Evolutionary conservation across 202 grass and related monocot genomes (phyloP).

Genomic region (Musa balbisiana): DNA sequence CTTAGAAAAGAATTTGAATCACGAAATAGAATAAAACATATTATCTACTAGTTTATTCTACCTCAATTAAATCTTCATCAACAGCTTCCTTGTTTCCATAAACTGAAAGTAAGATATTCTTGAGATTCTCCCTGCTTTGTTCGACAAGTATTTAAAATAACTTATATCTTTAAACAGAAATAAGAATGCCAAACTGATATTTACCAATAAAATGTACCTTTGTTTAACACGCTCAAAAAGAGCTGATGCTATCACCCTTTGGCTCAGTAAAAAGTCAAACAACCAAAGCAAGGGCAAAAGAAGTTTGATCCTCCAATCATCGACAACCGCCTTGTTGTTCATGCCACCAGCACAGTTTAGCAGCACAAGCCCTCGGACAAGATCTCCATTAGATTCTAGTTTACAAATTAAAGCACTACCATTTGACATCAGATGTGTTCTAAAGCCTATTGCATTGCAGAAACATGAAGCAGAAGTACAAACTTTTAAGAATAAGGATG

Average conservation of each 20-base stretch:
- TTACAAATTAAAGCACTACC: neutral
- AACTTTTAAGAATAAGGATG: neutral
- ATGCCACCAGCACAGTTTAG: constrained; percentile 85
- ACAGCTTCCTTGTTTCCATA: constrained; percentile 93
- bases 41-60: constrained; percentile 15
- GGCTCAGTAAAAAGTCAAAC: constrained; percentile 71
- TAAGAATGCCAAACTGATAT: neutral
- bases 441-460: neutral
- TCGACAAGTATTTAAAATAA: neutral
- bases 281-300: constrained; percentile 75
- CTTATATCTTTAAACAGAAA: neutral
- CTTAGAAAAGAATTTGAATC: neutral
- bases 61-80: constrained; percentile 83
- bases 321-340: constrained; percentile 97
- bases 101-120: constrained; percentile 83
- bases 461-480: neutral
- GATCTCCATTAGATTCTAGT: constrained; percentile 48
- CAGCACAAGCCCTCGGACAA: constrained; percentile 66
- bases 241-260: constrained; percentile 54
- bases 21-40: neutral
- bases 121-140: constrained; percentile 67
- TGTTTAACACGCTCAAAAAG: constrained; percentile 66
- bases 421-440: neutral
- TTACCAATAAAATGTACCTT: constrained; percentile 22
- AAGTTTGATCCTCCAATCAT: constrained; percentile 92